These are phyloP conservation scores for Calonectria pteridis DNA, from an alignment of 2,329 filamentous ascomycete species.

Conservation along the genomic window DNA sequence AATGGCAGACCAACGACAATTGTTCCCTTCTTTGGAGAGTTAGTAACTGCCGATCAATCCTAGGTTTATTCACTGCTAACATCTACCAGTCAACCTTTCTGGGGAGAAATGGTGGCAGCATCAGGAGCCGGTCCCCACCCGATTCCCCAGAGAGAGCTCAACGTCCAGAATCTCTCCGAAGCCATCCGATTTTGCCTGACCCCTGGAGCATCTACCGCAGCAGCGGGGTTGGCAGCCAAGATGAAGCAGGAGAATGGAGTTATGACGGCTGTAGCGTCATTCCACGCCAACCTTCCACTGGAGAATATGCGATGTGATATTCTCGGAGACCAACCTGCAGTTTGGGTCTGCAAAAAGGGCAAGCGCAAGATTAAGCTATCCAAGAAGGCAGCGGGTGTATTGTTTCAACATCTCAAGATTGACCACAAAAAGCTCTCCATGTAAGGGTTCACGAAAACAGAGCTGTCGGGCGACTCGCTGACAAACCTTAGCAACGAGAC, in stretches of 20 bases:
- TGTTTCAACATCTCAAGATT: constrained; percentile 22
- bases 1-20: constrained; percentile 77
- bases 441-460: background rate
- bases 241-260: constrained; percentile 37
- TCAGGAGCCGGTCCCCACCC: constrained; percentile 32
- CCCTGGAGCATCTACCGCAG: constrained; percentile 20
- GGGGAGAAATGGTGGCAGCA: constrained; percentile 37
- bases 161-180: constrained; percentile 23
- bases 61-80: background rate
- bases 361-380: constrained; percentile 27
- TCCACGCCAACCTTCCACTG: constrained; percentile 39
- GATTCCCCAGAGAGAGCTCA: constrained; percentile 27
- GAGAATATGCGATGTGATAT: constrained; percentile 34
- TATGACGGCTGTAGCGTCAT: constrained; percentile 34
- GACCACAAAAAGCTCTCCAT: constrained; percentile 30
- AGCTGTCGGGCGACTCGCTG: background rate
- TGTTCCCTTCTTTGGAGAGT: constrained; percentile 77
- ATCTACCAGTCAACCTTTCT: constrained; percentile 28
- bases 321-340: constrained; percentile 11
- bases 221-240: constrained; percentile 12
- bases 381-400: constrained; percentile 30
- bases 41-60: background rate
- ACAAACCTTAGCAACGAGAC: constrained; percentile 25
- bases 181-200: constrained; percentile 31
- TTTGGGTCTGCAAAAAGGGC: constrained; percentile 24